Percentiles rank a stretch among this genome's conserved stretches.
phyloP scores from a whole-genome alignment of 805 yeast genomes.

The Sugiyamaella marilandica region DNA sequence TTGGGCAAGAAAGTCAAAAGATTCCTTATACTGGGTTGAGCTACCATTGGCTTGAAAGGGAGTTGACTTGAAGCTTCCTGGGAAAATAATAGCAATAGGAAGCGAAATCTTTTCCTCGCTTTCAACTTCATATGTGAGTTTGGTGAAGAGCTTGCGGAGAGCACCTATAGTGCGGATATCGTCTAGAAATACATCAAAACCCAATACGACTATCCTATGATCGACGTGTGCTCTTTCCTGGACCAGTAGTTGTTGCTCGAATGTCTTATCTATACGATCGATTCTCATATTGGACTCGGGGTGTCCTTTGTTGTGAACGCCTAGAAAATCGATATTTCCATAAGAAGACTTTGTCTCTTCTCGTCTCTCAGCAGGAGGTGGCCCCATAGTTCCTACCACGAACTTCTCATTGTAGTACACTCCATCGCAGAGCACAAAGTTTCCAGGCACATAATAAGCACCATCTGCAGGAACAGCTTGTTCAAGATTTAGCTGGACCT shows the following conservation, averaged over 20 bases:
- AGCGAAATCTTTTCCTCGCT: conserved; percentile 30
- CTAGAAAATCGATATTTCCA: conserved; percentile 73
- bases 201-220: conserved; percentile 65
- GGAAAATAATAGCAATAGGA: conserved; percentile 69
- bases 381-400: conserved; percentile 64
- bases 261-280: conserved; percentile 54
- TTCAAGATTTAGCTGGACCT: conserved; percentile 55
- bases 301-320: conserved; percentile 35
- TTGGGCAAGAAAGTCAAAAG: conserved; percentile 70
- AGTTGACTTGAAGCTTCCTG: conserved; percentile 71
- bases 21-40: conserved; percentile 46
- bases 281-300: conserved; percentile 16
- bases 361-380: conserved; percentile 84
- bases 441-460: conserved; percentile 65
- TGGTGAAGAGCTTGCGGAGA: conserved; percentile 53
- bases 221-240: conserved; percentile 53
- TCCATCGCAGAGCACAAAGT: conserved; percentile 79
- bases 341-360: conserved; percentile 59
- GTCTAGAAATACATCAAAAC: conserved; percentile 69
- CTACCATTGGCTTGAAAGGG: conserved; percentile 59
- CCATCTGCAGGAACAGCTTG: conserved; percentile 61
- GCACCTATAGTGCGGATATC: conserved; percentile 55
- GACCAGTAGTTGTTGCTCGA: conserved; percentile 49
- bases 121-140: conserved; percentile 32
- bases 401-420: conserved; percentile 58